These are phyloP conservation scores for Mytilinidion resinicola DNA, from an alignment of 495 filamentous ascomycete species.

Conservation along the genomic window DNA sequence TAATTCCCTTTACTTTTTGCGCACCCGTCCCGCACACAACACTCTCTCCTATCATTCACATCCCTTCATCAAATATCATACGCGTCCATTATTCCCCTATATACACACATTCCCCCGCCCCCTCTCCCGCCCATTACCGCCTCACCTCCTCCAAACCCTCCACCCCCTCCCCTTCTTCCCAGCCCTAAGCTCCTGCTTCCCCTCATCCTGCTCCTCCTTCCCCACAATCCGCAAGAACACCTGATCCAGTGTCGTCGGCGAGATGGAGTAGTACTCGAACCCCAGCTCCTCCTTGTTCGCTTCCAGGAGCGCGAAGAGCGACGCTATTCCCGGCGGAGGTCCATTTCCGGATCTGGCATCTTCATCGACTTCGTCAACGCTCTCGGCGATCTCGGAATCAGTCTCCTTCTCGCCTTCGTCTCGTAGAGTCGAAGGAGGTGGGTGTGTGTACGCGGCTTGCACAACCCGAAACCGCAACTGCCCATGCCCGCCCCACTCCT, in stretches of 20 bases:
- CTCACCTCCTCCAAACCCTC: slow-evolving; percentile 1
- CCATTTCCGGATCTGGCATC: not conserved
- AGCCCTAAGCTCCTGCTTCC: not conserved
- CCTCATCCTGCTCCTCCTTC: slow-evolving; percentile 56
- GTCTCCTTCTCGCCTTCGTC: not conserved
- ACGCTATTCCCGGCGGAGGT: slow-evolving; percentile 53
- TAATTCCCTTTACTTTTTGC: no score
- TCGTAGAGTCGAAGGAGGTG: no score
- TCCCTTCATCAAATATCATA: no score
- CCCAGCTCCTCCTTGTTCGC: slow-evolving; percentile 57
- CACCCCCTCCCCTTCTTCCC: not conserved
- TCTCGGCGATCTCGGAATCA: not conserved
- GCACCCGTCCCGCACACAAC: no score
- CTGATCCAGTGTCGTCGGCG: slow-evolving; percentile 79
- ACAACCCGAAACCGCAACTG: not conserved
- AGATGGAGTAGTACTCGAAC: slow-evolving; percentile 74
- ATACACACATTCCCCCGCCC: not conserved
- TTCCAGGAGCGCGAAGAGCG: slow-evolving; percentile 66
- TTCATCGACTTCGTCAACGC: no score
- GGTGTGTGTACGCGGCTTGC: no score
- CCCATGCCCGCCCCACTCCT: not conserved
- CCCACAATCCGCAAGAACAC: slow-evolving; percentile 80
- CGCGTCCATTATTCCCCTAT: not conserved
- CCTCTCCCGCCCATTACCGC: not conserved
- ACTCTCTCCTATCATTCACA: no score